Conservation (phyloP, 257 asterid genomes). For the Penstemon davidsonii region DNA sequence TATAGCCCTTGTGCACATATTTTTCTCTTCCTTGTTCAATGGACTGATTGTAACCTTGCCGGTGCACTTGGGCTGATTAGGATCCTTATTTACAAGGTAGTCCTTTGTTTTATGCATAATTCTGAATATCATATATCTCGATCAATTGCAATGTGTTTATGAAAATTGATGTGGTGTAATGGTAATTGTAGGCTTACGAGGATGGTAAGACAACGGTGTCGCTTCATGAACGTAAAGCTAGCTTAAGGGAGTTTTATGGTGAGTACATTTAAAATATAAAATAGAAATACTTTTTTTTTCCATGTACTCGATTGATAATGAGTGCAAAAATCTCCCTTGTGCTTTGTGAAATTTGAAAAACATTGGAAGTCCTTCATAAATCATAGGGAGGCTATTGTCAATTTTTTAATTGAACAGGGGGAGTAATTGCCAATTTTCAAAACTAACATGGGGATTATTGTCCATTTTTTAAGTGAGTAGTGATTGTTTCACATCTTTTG, state of each 20-base stretch:
- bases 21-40: conserved; percentile 80
- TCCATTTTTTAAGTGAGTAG: too few species aligned
- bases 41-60: conserved; percentile 92
- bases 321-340: too few species aligned
- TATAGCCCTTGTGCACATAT: conserved; percentile 88
- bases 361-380: too few species aligned
- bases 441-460: too few species aligned
- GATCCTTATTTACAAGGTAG: conserved; percentile 79
- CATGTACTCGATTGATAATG: not conserved
- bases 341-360: too few species aligned
- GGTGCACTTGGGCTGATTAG: conserved; percentile 85
- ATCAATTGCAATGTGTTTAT: not conserved
- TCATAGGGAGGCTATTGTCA: too few species aligned
- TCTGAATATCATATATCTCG: not conserved
- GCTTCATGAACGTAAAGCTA: conserved; percentile 78
- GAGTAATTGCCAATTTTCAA: too few species aligned
- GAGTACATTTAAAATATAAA: conserved; percentile 29
- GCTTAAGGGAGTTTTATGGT: conserved; percentile 82
- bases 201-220: conserved; percentile 86
- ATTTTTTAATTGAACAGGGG: too few species aligned
- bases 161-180: conserved; percentile 27
- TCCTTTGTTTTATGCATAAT: conserved; percentile 5
- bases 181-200: conserved; percentile 63
- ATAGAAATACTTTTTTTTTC: not conserved
- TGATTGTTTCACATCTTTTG: too few species aligned